These are phyloP conservation scores for Seiridium unicorne DNA, from an alignment of 2,329 filamentous ascomycete species.

Conservation along the genomic window DNA sequence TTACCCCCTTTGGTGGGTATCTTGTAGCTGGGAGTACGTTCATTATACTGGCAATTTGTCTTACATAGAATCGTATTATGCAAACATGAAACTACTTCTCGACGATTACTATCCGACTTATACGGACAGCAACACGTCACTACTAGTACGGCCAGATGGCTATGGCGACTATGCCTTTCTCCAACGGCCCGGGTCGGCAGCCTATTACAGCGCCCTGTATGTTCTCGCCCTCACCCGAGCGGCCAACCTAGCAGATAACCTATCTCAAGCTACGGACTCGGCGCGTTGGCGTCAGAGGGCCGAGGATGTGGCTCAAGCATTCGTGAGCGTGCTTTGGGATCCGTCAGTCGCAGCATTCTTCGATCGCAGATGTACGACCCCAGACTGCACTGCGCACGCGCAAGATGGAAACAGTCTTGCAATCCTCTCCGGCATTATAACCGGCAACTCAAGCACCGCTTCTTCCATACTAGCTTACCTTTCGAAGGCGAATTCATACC, in stretches of 20 bases:
- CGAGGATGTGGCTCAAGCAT: slow-evolving; percentile 27
- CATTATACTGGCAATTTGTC: slow-evolving; percentile 46
- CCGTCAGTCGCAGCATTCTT: slow-evolving; percentile 40
- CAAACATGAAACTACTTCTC: slow-evolving; percentile 35
- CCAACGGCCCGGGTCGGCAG: slow-evolving; percentile 42
- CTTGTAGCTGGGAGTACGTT: slow-evolving; percentile 45
- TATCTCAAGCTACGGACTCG: slow-evolving; percentile 30
- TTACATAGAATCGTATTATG: slow-evolving; percentile 41
- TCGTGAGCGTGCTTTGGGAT: slow-evolving; percentile 41
- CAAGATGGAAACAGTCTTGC: slow-evolving; percentile 51
- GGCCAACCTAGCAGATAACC: slow-evolving; percentile 36
- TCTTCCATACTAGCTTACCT: slow-evolving; percentile 38
- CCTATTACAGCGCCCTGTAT: slow-evolving; percentile 53
- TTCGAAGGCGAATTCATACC: slow-evolving; percentile 27
- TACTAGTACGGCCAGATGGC: slow-evolving; percentile 39
- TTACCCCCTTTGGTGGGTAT: slow-evolving; percentile 53
- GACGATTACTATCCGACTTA: slow-evolving; percentile 44
- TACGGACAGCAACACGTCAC: slow-evolving; percentile 34
- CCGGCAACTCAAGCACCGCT: slow-evolving; percentile 25
- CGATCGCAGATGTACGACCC: slow-evolving; percentile 34
- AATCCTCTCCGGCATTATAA: slow-evolving; percentile 35
- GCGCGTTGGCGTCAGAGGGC: slow-evolving; percentile 38
- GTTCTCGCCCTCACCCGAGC: slow-evolving; percentile 43
- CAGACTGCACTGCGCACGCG: slow-evolving; percentile 36
- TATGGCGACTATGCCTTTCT: slow-evolving; percentile 54